Evolutionary conservation across 352 stramenopile genomes (phyloP).

Genomic region (Phytopythium delawarense): DNA sequence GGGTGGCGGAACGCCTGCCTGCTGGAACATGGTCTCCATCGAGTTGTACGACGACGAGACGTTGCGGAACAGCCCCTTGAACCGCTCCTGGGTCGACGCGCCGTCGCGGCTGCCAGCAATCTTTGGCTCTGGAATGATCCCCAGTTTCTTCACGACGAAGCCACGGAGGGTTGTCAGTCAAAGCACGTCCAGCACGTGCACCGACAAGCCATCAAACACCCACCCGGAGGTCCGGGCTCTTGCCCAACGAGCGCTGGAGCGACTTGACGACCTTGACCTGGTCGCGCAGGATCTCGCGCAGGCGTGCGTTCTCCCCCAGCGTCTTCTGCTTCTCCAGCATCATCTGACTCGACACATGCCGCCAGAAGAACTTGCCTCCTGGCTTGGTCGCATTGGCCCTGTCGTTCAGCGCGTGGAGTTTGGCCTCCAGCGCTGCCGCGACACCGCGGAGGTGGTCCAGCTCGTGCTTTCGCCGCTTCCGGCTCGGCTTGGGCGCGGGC

Average conservation of each 20-base stretch:
- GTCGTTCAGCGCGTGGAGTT: conserved; percentile 35
- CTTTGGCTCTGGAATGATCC: conserved; percentile 4
- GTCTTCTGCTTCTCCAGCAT: conserved; percentile 39
- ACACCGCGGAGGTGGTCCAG: conserved; percentile 44
- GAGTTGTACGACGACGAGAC: conserved; percentile 25
- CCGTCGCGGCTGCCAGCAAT: not conserved
- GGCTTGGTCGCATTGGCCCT: conserved; percentile 19
- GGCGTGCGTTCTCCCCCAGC: conserved; percentile 39
- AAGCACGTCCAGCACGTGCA: not conserved
- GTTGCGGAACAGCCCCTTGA: conserved; percentile 33
- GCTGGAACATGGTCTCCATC: conserved; percentile 27
- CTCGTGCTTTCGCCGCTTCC: conserved; percentile 51
- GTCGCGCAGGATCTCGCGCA: conserved; percentile 38
- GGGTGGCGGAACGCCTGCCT: conserved; percentile 17
- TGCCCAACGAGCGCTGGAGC: conserved; percentile 25
- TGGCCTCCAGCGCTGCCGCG: conserved; percentile 34
- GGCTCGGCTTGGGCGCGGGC: conserved; percentile 23
- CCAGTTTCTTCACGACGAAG: conserved; percentile 17
- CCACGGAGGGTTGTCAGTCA: conserved; percentile 3
- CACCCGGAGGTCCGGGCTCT: conserved; percentile 26
- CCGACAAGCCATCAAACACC: not conserved
- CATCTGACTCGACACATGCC: conserved; percentile 37
- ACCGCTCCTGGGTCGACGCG: conserved; percentile 23
- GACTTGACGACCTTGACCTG: conserved; percentile 34
- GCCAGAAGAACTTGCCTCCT: conserved; percentile 34